These are phyloP conservation scores for Rhodotorula glutinis DNA, from an alignment of 1,284 basidiomycete genomes.

Conservation along the genomic window DNA sequence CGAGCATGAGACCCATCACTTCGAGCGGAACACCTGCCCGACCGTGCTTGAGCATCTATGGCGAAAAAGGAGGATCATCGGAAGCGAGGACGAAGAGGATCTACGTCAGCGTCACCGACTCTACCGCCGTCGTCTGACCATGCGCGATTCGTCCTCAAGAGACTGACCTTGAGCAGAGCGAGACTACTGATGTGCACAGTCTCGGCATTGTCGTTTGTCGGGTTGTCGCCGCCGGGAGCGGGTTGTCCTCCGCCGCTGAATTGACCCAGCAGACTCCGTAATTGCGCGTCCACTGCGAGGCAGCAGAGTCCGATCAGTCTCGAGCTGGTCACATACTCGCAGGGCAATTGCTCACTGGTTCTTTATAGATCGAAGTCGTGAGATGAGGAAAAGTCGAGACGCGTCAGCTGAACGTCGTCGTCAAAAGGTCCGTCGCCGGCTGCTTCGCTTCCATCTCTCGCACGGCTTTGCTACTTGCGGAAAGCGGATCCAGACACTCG, in stretches of 20 bases:
- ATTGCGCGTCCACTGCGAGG: constrained; percentile 17
- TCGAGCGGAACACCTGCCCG: constrained; percentile 99
- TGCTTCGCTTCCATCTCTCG: too few relatives aligned
- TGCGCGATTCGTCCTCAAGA: too few relatives aligned
- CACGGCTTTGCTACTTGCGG: too few relatives aligned
- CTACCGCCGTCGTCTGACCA: too few relatives aligned
- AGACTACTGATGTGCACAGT: constrained; percentile 94
- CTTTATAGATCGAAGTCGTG: too few relatives aligned
- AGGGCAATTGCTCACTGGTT: not conserved
- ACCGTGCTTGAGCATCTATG: constrained; percentile 97
- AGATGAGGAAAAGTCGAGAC: not conserved
- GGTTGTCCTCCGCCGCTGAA: constrained; percentile 28
- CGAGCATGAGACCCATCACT: constrained; percentile 99
- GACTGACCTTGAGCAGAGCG: constrained; percentile 80
- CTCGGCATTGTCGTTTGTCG: constrained; percentile 60
- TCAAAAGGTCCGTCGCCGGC: too few relatives aligned
- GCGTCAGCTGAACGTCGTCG: not conserved
- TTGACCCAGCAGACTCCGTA: constrained; percentile 32
- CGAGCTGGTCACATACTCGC: too few relatives aligned
- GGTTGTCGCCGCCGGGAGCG: constrained; percentile 23
- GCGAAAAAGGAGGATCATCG: too few relatives aligned
- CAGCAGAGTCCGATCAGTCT: not conserved
- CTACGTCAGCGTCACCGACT: too few relatives aligned
- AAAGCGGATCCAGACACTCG: too few relatives aligned
- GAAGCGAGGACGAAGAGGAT: not conserved